Conservation (phyloP, 768 basidiomycete species). For the Termitomyces sp. region DNA sequence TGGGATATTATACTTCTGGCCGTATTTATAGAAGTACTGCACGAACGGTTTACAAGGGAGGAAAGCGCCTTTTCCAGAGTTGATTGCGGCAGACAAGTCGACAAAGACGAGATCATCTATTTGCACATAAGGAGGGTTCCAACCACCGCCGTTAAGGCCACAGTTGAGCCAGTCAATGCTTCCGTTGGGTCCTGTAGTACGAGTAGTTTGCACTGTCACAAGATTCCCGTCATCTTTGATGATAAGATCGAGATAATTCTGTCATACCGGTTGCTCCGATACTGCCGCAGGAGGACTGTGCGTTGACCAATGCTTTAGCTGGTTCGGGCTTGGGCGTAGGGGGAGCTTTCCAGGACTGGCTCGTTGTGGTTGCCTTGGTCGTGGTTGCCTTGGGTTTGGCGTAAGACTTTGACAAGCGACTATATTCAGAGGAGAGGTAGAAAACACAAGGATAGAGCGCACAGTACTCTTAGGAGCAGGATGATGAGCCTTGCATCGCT, state of each 20-base stretch:
- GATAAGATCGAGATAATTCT: background rate
- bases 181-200: slow-evolving; percentile 62
- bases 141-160: slow-evolving; percentile 57
- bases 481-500: slow-evolving; percentile 17
- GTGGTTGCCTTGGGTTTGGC: slow-evolving; percentile 1
- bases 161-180: slow-evolving; percentile 75
- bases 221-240: background rate
- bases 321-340: slow-evolving; percentile 6
- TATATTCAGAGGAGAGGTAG: background rate
- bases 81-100: slow-evolving; percentile 42
- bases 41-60: slow-evolving; percentile 48
- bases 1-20: slow-evolving; percentile 44
- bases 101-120: slow-evolving; percentile 46
- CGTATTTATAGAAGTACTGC: slow-evolving; percentile 55
- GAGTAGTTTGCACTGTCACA: slow-evolving; percentile 41
- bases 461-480: slow-evolving; percentile 4
- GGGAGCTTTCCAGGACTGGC: background rate
- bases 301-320: slow-evolving; percentile 28
- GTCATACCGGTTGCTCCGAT: slow-evolving; percentile 46
- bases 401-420: background rate
- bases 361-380: slow-evolving; percentile 7
- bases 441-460: background rate
- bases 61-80: slow-evolving; percentile 51
- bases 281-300: slow-evolving; percentile 38
- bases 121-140: slow-evolving; percentile 65